A percentile compares a stretch with the other conserved stretches of the same genome.
Conservation (phyloP, 306 rosid genomes). For the Acacia acuminata region DNA sequence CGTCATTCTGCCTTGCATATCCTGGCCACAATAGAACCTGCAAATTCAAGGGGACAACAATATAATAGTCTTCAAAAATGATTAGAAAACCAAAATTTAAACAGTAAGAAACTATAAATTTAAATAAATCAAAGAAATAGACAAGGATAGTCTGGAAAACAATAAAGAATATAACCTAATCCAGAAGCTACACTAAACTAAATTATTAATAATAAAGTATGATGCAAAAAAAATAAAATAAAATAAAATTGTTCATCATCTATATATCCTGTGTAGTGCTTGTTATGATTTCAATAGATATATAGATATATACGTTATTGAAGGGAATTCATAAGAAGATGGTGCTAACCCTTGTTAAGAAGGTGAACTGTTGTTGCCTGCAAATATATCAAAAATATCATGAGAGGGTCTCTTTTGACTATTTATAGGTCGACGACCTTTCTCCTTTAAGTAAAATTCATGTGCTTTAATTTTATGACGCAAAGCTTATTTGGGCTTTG, state of each 20-base stretch:
- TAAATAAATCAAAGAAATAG: too few relatives aligned
- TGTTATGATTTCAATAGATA: neutral
- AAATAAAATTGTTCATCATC: neutral
- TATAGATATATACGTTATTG: neutral
- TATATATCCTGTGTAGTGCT: neutral
- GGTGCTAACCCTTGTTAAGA: neutral
- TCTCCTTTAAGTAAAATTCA: neutral
- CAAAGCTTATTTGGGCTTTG: conserved; percentile 29
- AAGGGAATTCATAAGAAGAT: neutral
- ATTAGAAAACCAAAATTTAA: too few relatives aligned
- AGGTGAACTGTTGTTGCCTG: neutral
- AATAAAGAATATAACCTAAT: too few relatives aligned
- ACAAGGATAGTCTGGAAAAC: too few relatives aligned
- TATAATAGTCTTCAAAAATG: too few relatives aligned
- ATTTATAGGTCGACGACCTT: neutral
- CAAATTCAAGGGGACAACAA: neutral
- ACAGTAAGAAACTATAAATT: too few relatives aligned
- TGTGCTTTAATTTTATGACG: conserved; percentile 10
- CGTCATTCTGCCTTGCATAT: conserved; percentile 35
- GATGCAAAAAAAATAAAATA: too few relatives aligned
- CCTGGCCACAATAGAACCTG: neutral
- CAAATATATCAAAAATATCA: neutral
- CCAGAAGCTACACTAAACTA: too few relatives aligned
- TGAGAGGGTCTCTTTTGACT: neutral
- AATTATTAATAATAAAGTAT: too few relatives aligned